A percentile compares a stretch with the other conserved stretches of the same genome.
Evolutionary conservation across 768 basidiomycete species (phyloP).

Genomic region (Strobilomyces dryophilus): DNA sequence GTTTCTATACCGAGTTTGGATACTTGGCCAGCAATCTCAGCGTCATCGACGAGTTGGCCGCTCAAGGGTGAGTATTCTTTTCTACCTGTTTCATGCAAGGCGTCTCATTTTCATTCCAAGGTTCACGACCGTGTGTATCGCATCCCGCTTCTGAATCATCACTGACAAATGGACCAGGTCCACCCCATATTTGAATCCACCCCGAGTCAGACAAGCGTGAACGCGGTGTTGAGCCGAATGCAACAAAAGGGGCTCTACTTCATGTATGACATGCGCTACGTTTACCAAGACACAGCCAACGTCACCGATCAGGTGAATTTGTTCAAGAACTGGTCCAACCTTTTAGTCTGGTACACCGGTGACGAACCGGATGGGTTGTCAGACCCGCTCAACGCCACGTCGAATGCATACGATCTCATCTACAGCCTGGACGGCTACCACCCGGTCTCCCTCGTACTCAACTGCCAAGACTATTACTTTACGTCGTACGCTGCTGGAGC

Average conservation of each 20-base stretch:
- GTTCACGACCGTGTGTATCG: constrained; percentile 29
- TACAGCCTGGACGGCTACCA: constrained; percentile 63
- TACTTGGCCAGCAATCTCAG: constrained; percentile 15
- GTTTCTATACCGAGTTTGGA: constrained; percentile 43
- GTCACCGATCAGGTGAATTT: constrained; percentile 64
- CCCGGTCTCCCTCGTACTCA: constrained; percentile 59
- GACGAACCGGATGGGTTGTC: constrained; percentile 71
- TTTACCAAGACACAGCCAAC: constrained; percentile 56
- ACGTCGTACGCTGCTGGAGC: constrained; percentile 54
- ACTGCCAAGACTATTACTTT: constrained; percentile 66
- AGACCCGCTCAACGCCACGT: constrained; percentile 57
- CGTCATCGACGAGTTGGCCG: constrained; percentile 30
- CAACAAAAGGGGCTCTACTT: constrained; percentile 60
- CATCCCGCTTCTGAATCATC: neutral
- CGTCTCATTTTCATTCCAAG: constrained; percentile 1
- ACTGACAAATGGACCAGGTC: constrained; percentile 36
- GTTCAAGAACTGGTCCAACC: constrained; percentile 62
- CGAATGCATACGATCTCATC: constrained; percentile 51
- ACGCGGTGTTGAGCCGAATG: constrained; percentile 59
- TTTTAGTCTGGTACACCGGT: constrained; percentile 67
- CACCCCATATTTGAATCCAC: constrained; percentile 67
- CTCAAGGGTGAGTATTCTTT: constrained; percentile 21
- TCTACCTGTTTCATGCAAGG: neutral
- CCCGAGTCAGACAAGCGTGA: constrained; percentile 44
- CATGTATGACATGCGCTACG: constrained; percentile 80